phyloP scores from a whole-genome alignment of 306 rosid species.

The Carpinus fangiana region DNA sequence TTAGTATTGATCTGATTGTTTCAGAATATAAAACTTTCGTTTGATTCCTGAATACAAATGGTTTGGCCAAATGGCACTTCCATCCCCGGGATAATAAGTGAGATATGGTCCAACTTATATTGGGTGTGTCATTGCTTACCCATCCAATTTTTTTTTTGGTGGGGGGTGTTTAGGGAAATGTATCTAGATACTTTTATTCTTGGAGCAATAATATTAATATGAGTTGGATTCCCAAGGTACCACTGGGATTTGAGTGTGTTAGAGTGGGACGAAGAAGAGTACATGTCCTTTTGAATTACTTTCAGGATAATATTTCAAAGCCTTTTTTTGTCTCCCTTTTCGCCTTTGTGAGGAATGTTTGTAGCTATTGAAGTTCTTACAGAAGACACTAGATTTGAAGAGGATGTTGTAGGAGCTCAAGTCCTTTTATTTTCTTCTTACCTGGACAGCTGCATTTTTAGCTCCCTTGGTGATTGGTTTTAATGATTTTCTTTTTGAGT shows the following conservation, averaged over 20 bases:
- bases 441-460: no score
- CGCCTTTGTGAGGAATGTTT: background rate
- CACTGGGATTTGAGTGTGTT: background rate
- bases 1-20: constrained; percentile 13
- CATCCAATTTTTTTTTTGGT: background rate
- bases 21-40: constrained; percentile 2
- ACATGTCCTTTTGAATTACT: background rate
- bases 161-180: background rate
- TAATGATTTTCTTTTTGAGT: no score
- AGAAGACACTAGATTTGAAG: no score
- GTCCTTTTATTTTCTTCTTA: no score
- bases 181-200: background rate
- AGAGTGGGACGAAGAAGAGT: background rate
- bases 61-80: constrained; percentile 2
- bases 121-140: background rate
- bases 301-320: background rate
- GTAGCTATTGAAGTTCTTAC: background rate
- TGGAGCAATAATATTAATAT: background rate
- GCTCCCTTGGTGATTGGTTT: no score
- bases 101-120: background rate
- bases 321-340: background rate
- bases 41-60: background rate
- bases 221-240: background rate
- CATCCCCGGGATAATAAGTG: background rate
- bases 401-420: no score